Evolutionary conservation across 2,329 filamentous ascomycete genomes (phyloP).

Genomic region (Sporothrix globosa): DNA sequence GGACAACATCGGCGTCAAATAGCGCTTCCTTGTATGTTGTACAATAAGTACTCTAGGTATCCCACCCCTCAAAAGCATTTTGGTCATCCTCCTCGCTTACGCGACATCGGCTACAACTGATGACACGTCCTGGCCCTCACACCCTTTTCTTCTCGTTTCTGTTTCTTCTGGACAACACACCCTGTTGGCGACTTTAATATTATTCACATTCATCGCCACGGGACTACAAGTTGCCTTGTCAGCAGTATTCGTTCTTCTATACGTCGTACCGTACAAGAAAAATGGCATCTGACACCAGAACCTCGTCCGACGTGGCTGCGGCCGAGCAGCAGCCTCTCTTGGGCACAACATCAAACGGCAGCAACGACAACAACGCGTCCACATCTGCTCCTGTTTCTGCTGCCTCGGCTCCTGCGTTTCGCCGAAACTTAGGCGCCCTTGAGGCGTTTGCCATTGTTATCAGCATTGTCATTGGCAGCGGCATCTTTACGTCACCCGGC

Average conservation of each 20-base stretch:
- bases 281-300: slow-evolving; percentile 3
- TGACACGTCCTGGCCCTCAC: not conserved
- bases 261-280: not conserved
- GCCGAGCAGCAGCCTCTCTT: slow-evolving; percentile 27
- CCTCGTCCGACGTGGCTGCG: not conserved
- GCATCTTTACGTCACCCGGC: slow-evolving; percentile 67
- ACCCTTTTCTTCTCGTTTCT: not conserved
- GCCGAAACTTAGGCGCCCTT: slow-evolving; percentile 43
- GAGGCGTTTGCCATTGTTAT: slow-evolving; percentile 64
- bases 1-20: too few species aligned
- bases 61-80: not conserved
- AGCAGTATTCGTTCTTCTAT: too few species aligned
- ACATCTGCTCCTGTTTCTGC: not conserved
- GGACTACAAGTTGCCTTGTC: not conserved
- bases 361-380: not conserved
- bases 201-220: not conserved
- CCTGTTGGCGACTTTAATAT: not conserved
- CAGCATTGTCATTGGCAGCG: slow-evolving; percentile 66
- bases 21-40: not conserved
- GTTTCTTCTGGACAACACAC: not conserved
- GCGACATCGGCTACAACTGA: not conserved
- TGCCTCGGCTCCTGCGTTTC: slow-evolving; percentile 18
- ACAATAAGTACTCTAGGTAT: not conserved
- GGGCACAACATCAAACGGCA: not conserved
- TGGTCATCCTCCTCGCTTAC: slow-evolving; percentile 6